phyloP scores from a whole-genome alignment of 2,329 filamentous ascomycete genomes.

The Didymella lethalis region DNA sequence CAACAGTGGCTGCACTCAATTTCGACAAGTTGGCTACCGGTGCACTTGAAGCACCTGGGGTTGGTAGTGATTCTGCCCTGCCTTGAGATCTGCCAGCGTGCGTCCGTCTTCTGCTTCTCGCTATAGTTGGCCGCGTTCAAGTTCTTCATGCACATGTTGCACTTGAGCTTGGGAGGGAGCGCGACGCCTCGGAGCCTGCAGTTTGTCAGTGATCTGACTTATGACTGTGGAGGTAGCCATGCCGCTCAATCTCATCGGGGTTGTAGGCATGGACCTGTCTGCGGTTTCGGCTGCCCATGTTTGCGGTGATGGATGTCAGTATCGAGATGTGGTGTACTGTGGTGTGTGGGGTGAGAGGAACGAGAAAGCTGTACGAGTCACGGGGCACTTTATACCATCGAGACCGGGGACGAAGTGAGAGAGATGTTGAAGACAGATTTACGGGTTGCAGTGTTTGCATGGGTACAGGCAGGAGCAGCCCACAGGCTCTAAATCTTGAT shows the following conservation, averaged over 20 bases:
- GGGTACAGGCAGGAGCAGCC: constrained; percentile 6
- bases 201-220: not conserved
- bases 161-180: constrained; percentile 52
- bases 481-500: not conserved
- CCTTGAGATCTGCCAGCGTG: constrained; percentile 29
- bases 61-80: constrained; percentile 26
- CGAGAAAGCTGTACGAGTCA: not conserved
- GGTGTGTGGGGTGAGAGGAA: not conserved
- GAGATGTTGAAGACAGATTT: not conserved
- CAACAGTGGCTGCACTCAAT: constrained; percentile 59
- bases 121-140: constrained; percentile 54
- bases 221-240: not conserved
- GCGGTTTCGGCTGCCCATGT: constrained; percentile 4
- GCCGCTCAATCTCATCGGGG: constrained; percentile 26
- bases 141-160: constrained; percentile 56
- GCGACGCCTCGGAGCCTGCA: constrained; percentile 31
- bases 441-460: not conserved
- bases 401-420: not conserved
- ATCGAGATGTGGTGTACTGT: not conserved
- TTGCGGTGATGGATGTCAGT: not conserved
- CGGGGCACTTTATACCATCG: not conserved
- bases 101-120: constrained; percentile 56
- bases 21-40: constrained; percentile 54
- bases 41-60: constrained; percentile 57
- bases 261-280: constrained; percentile 21